A percentile compares a stretch with the other conserved stretches of the same genome.
phyloP scores from a whole-genome alignment of 2,329 filamentous ascomycete genomes.

The Sporothrix pallida region DNA sequence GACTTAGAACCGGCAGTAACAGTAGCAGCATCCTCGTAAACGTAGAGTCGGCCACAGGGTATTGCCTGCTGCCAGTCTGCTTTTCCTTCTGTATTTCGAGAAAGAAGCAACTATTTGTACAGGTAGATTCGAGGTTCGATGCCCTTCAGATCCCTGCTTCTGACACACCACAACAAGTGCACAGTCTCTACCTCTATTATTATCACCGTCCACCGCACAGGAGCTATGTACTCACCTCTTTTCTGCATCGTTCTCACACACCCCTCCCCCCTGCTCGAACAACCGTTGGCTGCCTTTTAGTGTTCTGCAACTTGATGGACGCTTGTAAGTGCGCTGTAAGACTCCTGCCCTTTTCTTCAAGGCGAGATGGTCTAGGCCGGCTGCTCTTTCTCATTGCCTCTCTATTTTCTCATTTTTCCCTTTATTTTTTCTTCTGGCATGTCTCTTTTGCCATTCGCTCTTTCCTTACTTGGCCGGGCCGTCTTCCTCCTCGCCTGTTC shows the following conservation, averaged over 20 bases:
- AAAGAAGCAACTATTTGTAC: not conserved
- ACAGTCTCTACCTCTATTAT: not conserved
- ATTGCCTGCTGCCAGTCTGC: not conserved
- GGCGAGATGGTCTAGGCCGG: not conserved
- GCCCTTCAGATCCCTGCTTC: not conserved
- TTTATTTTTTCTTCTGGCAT: slow-evolving; percentile 10
- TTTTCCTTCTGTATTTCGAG: not conserved
- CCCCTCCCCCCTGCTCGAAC: slow-evolving; percentile 6
- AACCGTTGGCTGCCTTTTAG: slow-evolving; percentile 17
- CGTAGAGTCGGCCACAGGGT: not conserved
- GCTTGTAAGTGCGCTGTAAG: not conserved
- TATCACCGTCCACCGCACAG: not conserved
- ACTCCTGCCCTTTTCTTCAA: not conserved
- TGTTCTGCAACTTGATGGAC: slow-evolving; percentile 20
- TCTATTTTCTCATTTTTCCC: not conserved
- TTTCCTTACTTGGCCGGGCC: slow-evolving; percentile 22
- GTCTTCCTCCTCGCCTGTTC: slow-evolving; percentile 5
- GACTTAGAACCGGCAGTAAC: slow-evolving; percentile 22
- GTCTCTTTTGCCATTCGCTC: not conserved
- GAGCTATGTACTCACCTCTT: not conserved
- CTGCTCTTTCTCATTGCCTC: not conserved
- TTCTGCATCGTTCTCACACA: not conserved
- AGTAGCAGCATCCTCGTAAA: slow-evolving; percentile 8
- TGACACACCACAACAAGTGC: not conserved
- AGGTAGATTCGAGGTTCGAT: not conserved